Conservation (phyloP, 306 rosid species). For the Ceratonia siliqua region DNA sequence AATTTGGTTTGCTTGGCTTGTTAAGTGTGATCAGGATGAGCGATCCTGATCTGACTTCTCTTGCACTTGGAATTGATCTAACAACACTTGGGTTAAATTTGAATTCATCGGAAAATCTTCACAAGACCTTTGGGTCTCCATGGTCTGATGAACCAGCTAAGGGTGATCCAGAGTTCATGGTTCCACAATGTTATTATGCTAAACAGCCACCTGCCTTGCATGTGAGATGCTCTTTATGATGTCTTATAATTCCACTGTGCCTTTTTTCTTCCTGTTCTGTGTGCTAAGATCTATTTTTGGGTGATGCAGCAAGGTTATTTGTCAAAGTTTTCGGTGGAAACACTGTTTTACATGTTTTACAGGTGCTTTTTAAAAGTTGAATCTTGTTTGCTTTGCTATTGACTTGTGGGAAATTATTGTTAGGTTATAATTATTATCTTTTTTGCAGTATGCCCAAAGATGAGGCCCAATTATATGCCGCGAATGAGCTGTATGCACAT, state of each 20-base stretch:
- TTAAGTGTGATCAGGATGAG: conserved; percentile 89
- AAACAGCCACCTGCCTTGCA: conserved; percentile 77
- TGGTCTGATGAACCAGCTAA: conserved; percentile 97
- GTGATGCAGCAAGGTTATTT: conserved; percentile 78
- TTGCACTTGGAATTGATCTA: conserved; percentile 95
- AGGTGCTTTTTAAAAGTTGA: conserved; percentile 55
- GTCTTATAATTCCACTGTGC: neutral
- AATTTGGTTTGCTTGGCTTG: conserved; percentile 92
- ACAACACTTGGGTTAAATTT: conserved; percentile 90
- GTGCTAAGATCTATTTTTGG: conserved; percentile 28
- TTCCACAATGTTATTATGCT: conserved; percentile 81
- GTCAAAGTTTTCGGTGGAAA: conserved; percentile 72
- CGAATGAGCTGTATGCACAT: conserved; percentile 83
- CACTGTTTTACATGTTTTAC: conserved; percentile 92
- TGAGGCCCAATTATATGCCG: conserved; percentile 88
- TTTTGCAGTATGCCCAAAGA: conserved; percentile 94
- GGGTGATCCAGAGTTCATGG: conserved; percentile 87
- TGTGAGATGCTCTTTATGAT: conserved; percentile 48
- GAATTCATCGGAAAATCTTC: conserved; percentile 93
- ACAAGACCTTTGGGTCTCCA: conserved; percentile 95
- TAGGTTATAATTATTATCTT: neutral
- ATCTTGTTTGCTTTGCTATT: conserved; percentile 1
- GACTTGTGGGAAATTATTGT: neutral
- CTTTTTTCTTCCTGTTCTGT: conserved; percentile 6
- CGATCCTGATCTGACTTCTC: conserved; percentile 90